Evolutionary conservation across 495 filamentous ascomycete species (phyloP), one percentile per base, ranked within the genome.

Genomic region (Xylaria intraflava): DNA sequence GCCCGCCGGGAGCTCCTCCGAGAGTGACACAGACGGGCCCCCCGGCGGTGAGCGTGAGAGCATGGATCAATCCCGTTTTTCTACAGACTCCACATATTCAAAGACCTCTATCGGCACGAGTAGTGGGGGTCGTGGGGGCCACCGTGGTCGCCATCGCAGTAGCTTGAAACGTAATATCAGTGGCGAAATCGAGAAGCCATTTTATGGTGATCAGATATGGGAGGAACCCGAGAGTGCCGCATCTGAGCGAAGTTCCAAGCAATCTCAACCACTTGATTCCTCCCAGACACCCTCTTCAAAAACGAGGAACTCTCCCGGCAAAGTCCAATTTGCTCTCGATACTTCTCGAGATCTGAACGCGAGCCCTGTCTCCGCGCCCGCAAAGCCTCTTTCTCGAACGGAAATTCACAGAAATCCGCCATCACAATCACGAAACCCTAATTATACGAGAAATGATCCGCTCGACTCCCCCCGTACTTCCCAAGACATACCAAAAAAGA

Each of bases 121-220:
- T 1, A 47, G 54, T 40, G 42, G 49, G 1, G 26, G 64, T 14
- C 58, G 61, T 40, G 58, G 62, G 9, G 55, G 46, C 22, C 55
- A 64, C 9, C 51, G 60, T 12, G 56, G 58, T 6, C 67, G 70
- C 12, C 69, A 68, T 20, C 70, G 75, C 36, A 77, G 73, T 59
- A 77, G 72, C 53, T 63, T 71, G 40, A 83, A 78, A 60, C 69
- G 80, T 47, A 78, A 79, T 52, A 72, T 78, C 53, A 84, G 79
- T 61, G 80, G 76, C 29, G 79, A 81, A 60, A 66, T 75, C 46
- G 69, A 78, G 59, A 73, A 76, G 65, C 71, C 80, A 9, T 82
- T 82, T 57, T 78, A 86, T 3, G 80, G 85, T 27, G 89, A 94
- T 55, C 83, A 91, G 57, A 96, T 96, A 46, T 96, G 88, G 72